These are phyloP conservation scores for Bisporella sp. DNA, from an alignment of 2,329 filamentous ascomycete genomes.

Conservation along the genomic window DNA sequence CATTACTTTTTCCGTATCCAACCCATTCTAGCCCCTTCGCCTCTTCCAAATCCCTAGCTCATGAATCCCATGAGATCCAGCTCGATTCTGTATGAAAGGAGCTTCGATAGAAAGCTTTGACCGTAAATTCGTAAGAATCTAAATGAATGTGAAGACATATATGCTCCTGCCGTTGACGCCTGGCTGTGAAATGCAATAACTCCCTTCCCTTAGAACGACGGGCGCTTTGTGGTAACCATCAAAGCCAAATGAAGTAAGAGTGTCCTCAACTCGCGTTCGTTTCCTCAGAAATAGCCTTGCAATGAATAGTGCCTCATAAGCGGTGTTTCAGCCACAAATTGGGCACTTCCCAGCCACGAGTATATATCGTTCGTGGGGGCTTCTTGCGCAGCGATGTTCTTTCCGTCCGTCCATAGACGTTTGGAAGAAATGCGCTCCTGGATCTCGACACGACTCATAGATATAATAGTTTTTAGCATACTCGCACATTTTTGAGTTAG, in stretches of 20 bases:
- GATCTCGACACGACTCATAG: conserved; percentile 64
- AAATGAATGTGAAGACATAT: no score
- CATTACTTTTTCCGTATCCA: no score
- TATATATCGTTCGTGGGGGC: conserved; percentile 70
- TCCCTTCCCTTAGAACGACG: no score
- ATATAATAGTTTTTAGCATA: conserved; percentile 74
- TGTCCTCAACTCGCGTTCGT: neutral
- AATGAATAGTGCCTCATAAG: neutral
- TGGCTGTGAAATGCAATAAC: no score
- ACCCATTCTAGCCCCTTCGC: no score
- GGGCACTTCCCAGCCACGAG: conserved; percentile 58
- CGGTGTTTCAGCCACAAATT: conserved; percentile 32
- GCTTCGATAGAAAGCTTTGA: no score
- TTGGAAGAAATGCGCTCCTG: conserved; percentile 63
- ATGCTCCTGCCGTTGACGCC: no score
- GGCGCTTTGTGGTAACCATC: neutral
- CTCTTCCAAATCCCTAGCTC: no score
- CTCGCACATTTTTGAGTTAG: conserved; percentile 38
- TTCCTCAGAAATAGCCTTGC: neutral
- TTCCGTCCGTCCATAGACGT: conserved; percentile 61
- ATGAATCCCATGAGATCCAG: no score
- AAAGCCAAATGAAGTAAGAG: neutral
- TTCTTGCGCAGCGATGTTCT: conserved; percentile 50
- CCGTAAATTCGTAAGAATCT: no score
- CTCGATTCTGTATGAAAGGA: no score